Evolutionary conservation across 176 grass and related monocot species (phyloP), one percentile per base, ranked within the genome.

Genomic region (Areca catechu): DNA sequence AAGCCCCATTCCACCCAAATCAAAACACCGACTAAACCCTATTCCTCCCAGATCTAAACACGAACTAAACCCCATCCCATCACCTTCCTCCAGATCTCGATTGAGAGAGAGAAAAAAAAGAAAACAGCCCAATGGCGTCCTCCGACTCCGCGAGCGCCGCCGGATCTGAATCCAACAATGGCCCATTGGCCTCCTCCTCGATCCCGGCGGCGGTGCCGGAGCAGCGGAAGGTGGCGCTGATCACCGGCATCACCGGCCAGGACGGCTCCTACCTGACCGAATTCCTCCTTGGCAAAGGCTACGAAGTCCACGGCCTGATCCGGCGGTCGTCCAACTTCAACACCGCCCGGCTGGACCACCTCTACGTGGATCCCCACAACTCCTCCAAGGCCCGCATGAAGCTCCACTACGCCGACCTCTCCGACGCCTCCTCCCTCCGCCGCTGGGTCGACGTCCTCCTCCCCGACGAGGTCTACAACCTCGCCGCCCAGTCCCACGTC

Each of bases 241-340:
- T 97, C 54, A 85, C 80, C 6, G 93, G 87, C 52, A 97, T 97
- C 75, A 97, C 87, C 19, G 93, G 93, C 16, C 87, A 97, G 81
- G 93, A 97, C 66, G 93, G 93, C 17, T 91, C 86, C 65, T 97
- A 92, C 78, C 78, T 97, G 50, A 91, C 92, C 14, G 92, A 97
- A 78, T 80, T 91, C 34, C 83, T 97, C 4, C 69, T 97, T 0
- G 71, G 68, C 25, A 92, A 92, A 54, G 93, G 93, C 1, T 92
- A 97, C 75, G 93, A 97, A 72, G 93, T 97, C 63, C 93, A 97
- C 71, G 93, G 93, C 53, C 78, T 97, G 65, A 97, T 97, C 58
- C 87, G 93, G 10, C 87, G 93, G 56, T 97, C 83, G 65, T 92
- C 93, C 81, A 97, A 97, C 82, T 97, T 97, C 77, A 97, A 97